Evolutionary conservation across 2,329 filamentous ascomycete genomes (phyloP).

Genomic region (Claviceps paspali): DNA sequence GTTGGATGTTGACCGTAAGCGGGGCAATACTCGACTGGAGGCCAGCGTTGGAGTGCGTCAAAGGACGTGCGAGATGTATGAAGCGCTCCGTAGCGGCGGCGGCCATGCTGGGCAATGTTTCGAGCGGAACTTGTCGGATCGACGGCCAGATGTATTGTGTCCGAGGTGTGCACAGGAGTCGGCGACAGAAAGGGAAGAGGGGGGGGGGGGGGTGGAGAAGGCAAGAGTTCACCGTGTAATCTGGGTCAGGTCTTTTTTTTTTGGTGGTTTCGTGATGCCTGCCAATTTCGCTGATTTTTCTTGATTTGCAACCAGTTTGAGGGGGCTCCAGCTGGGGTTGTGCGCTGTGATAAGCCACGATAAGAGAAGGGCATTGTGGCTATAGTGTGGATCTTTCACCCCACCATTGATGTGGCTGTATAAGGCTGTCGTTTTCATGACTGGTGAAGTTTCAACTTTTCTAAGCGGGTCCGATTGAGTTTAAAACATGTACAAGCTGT

Average conservation of each 20-base stretch:
- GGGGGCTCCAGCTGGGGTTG: constrained; percentile 29
- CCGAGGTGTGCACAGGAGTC: constrained; percentile 8
- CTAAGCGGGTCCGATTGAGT: constrained; percentile 2
- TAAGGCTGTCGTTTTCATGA: constrained; percentile 17
- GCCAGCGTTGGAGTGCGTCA: constrained; percentile 67
- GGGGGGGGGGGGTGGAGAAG: constrained; percentile 6
- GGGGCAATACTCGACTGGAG: constrained; percentile 78
- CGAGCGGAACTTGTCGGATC: constrained; percentile 7
- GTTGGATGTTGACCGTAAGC: constrained; percentile 86
- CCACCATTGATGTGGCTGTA: constrained; percentile 20
- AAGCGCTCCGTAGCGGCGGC: constrained; percentile 64
- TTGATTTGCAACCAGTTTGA: constrained; percentile 23
- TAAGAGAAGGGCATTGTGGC: constrained; percentile 21
- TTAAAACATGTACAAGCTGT: neutral
- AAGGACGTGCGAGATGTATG: constrained; percentile 83
- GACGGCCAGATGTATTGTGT: neutral
- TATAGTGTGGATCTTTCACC: constrained; percentile 6
- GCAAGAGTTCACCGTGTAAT: constrained; percentile 1
- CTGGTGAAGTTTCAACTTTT: constrained; percentile 11
- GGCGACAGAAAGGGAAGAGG: constrained; percentile 6
- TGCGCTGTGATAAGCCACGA: constrained; percentile 37
- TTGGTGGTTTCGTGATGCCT: constrained; percentile 15
- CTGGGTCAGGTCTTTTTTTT: constrained; percentile 1
- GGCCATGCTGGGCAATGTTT: constrained; percentile 53
- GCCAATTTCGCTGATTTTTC: constrained; percentile 28